These are phyloP conservation scores for Ganoderma multipileum DNA, from an alignment of 1,284 basidiomycete genomes.

Conservation along the genomic window DNA sequence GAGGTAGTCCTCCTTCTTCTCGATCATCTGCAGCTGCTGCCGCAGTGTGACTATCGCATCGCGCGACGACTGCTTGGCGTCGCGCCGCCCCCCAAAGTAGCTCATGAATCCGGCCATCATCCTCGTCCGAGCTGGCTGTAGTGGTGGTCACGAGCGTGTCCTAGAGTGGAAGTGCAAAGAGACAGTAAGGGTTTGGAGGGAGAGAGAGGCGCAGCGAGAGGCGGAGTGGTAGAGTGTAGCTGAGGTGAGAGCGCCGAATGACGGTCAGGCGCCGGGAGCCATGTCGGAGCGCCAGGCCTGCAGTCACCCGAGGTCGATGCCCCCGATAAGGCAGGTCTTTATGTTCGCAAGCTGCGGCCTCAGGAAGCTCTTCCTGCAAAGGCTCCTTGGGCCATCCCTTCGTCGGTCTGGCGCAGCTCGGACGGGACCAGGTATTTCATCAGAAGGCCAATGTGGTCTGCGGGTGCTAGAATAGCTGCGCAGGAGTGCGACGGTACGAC, in stretches of 20 bases:
- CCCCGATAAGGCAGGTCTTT: conserved; percentile 41
- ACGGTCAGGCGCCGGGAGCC: conserved; percentile 7
- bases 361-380: neutral
- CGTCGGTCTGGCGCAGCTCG: neutral
- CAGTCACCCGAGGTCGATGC: conserved; percentile 42
- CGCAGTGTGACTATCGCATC: conserved; percentile 89
- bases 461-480: neutral
- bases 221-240: conserved; percentile 19
- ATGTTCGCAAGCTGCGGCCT: conserved; percentile 14
- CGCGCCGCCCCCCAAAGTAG: conserved; percentile 81
- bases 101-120: conserved; percentile 92
- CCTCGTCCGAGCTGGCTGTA: conserved; percentile 6
- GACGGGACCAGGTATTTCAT: neutral
- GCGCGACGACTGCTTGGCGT: conserved; percentile 81
- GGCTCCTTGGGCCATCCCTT: neutral
- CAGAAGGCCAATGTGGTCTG: neutral
- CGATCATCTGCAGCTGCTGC: conserved; percentile 93
- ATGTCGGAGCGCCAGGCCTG: conserved; percentile 3
- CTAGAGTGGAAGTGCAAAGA: conserved; percentile 1
- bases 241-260: conserved; percentile 22
- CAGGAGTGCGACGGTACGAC: neutral
- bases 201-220: conserved; percentile 8
- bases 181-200: conserved; percentile 7
- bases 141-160: neutral
- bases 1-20: conserved; percentile 99